Evolutionary conservation across 2,329 filamentous ascomycete genomes (phyloP), one percentile per base, ranked within the genome.

Genomic region (Colletotrichum cordylinicola): DNA sequence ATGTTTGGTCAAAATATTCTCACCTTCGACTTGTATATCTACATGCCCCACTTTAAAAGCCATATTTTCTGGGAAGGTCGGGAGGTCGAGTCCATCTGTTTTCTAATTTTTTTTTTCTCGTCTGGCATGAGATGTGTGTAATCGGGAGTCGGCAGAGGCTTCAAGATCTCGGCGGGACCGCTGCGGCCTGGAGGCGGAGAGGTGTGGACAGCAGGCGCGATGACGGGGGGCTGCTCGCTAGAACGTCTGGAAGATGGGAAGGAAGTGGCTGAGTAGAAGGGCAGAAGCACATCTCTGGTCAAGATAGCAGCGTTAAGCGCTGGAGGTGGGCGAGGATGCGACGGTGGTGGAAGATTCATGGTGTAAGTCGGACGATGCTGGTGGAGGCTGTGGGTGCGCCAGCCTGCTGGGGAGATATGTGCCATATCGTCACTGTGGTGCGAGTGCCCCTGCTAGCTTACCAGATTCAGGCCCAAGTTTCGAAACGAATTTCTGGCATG

Each of bases 381-480:
- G 64, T 48, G 68, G 70, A 61, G 74, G 74, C 65, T 74, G 58
- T 74, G 72, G 15, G n/a, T 16, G n/a, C 62, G 61, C 52, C 61
- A 61, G 55, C 61, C 62, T 74, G 37, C 18, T 43, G 15, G 55
- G 24, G 27, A 58, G 72, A 31, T 21, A 62, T 39, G 43, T 35
- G 58, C 24, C 35, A 31, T 33, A 9, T 60, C 64, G 35, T 73
- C 64, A 64, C 60, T 48, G 37, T 43, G 61, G 21, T 58, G 33
- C 16, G 29, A 56, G 21, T n/a, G 13, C 29, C 24, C 69, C 39
- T 29, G 56, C 69, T 43, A 55, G 39, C 29, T n/a, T 67, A 12
- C 73, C 69, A 18, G 31, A 56, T 62, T 31, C 39, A 64, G 62
- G 18, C 29, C 35, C 55, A 64, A 48, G 12, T 64, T 73, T 64